A percentile compares a stretch with the other conserved stretches of the same genome.
phyloP scores from a whole-genome alignment of 148 eudicot species.

The Polygonum aviculare region DNA sequence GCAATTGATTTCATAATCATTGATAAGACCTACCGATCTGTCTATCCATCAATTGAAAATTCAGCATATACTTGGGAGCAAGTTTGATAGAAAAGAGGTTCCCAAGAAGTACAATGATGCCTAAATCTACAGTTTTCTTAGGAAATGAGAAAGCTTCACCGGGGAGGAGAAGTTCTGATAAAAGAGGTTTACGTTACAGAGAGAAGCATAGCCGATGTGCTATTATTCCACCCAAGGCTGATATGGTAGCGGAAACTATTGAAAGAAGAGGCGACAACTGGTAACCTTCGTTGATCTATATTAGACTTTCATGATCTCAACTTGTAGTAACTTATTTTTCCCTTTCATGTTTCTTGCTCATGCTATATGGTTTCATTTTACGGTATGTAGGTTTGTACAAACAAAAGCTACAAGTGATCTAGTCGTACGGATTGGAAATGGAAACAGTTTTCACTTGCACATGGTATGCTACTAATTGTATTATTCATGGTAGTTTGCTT shows the following conservation, averaged over 20 bases:
- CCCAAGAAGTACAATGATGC: slow-evolving; percentile 14
- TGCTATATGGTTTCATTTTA: neutral
- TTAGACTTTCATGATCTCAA: neutral
- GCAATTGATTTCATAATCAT: neutral
- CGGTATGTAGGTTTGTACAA: slow-evolving; percentile 29
- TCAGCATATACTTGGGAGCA: neutral
- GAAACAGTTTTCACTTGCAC: slow-evolving; percentile 36
- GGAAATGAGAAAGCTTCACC: slow-evolving; percentile 17
- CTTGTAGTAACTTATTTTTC: neutral
- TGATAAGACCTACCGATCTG: neutral
- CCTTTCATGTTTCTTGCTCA: neutral
- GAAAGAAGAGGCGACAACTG: slow-evolving; percentile 28
- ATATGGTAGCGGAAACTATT: slow-evolving; percentile 33
- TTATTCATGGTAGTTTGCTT: no score
- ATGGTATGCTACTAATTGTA: slow-evolving; percentile 20
- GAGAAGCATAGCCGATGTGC: slow-evolving; percentile 26
- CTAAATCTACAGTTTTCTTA: slow-evolving; percentile 1
- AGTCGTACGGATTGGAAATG: slow-evolving; percentile 25
- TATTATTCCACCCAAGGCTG: slow-evolving; percentile 21
- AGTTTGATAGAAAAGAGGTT: neutral
- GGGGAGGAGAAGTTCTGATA: slow-evolving; percentile 16
- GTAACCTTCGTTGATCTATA: slow-evolving; percentile 16
- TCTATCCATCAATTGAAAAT: neutral
- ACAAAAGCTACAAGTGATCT: slow-evolving; percentile 29
- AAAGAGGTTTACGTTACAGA: slow-evolving; percentile 5